Conservation (phyloP, 1,284 basidiomycete species). For the Tausonia pullulans region DNA sequence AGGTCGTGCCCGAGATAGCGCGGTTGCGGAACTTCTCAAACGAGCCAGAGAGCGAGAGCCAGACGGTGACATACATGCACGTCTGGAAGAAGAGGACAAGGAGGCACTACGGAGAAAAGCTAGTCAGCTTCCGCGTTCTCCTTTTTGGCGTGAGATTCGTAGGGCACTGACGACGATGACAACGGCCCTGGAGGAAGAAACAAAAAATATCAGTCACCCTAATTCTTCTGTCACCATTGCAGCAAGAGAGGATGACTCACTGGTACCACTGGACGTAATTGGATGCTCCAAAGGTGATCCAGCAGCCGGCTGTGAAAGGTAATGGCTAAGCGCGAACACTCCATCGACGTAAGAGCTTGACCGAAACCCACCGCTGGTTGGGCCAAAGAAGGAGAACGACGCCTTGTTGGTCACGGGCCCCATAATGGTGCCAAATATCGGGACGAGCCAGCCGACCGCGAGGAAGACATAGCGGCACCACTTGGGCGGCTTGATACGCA, state of each 20-base stretch:
- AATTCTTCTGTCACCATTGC: neutral
- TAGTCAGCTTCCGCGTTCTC: too few species aligned
- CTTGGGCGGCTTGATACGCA: neutral
- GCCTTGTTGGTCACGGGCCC: neutral
- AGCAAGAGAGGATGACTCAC: neutral
- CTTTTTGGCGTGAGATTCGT: neutral
- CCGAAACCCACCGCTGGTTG: neutral
- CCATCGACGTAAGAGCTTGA: too few species aligned
- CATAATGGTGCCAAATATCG: neutral
- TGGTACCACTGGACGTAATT: neutral
- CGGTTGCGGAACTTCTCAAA: neutral
- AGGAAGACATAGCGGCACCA: neutral
- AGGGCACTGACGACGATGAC: neutral
- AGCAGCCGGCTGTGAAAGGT: neutral
- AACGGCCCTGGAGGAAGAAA: neutral
- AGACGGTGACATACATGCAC: neutral
- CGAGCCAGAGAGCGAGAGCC: neutral
- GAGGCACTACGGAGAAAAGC: constrained; percentile 1
- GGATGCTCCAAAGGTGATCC: neutral
- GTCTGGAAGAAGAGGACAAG: neutral
- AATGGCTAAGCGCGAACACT: too few species aligned
- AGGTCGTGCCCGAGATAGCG: neutral
- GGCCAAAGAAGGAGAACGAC: neutral
- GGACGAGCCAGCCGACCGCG: neutral
- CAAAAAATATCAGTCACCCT: neutral